Evolutionary conservation across 768 basidiomycete genomes (phyloP).

Genomic region (Amanita rubescens): DNA sequence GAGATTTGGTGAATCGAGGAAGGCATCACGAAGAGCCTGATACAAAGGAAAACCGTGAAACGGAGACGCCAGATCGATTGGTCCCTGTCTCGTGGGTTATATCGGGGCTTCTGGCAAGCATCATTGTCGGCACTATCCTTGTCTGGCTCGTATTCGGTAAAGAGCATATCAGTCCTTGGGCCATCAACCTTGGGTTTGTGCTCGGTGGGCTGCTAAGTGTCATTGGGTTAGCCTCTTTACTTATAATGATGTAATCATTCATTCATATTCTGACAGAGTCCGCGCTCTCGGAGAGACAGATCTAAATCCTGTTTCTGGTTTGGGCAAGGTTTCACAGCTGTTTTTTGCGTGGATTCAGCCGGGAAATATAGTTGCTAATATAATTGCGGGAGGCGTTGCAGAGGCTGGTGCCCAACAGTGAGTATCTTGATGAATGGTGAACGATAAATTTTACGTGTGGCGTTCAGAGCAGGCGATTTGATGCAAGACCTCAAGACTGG

Average conservation of each 20-base stretch:
- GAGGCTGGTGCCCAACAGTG: conserved; percentile 94
- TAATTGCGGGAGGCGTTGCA: conserved; percentile 94
- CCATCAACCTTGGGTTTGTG: conserved; percentile 76
- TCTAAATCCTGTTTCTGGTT: conserved; percentile 83
- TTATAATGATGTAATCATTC: conserved; percentile 3
- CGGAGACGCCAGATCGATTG: conserved; percentile 71
- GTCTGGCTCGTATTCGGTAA: conserved; percentile 88
- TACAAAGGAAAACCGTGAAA: conserved; percentile 47
- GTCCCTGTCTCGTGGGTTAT: conserved; percentile 79
- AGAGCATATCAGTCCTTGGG: conserved; percentile 94
- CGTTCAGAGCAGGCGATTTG: conserved; percentile 79
- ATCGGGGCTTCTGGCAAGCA: conserved; percentile 54
- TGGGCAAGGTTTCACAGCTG: conserved; percentile 93
- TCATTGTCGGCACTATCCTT: conserved; percentile 62
- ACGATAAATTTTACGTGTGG: conserved; percentile 2
- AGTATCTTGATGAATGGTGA: conserved; percentile 14
- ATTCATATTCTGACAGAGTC: conserved; percentile 45
- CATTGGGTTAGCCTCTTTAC: conserved; percentile 56
- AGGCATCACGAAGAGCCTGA: conserved; percentile 17
- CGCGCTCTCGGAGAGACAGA: conserved; percentile 95
- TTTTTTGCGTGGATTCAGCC: conserved; percentile 93
- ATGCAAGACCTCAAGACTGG: conserved; percentile 99
- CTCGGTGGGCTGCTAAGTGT: conserved; percentile 81
- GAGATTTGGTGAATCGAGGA: conserved; percentile 22
- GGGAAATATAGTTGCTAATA: conserved; percentile 94